A percentile compares a stretch with the other conserved stretches of the same genome.
phyloP scores from a whole-genome alignment of 176 grass and related monocot species.

The Olyra latifolia region DNA sequence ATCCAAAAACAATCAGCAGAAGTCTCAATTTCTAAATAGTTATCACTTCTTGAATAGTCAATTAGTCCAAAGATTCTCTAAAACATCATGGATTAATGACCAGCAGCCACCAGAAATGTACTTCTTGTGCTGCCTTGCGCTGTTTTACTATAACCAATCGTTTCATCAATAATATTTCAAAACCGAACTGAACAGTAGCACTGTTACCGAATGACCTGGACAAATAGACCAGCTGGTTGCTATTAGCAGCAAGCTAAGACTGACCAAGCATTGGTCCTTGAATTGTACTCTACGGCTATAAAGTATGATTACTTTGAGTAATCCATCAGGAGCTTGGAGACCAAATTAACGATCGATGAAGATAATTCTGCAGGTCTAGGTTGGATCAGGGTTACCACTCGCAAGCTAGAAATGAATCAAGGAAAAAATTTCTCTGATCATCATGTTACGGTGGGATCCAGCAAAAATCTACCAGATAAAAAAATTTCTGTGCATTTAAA shows the following conservation, averaged over 20 bases:
- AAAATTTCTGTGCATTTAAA: too few relatives aligned
- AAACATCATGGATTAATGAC: neutral
- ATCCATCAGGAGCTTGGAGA: conserved; percentile 5
- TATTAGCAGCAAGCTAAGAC: neutral
- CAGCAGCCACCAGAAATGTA: neutral
- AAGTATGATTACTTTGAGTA: conserved; percentile 18
- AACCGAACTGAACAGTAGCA: neutral
- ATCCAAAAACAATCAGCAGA: neutral
- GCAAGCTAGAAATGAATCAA: neutral
- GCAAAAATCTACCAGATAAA: too few relatives aligned
- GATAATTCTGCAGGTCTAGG: neutral
- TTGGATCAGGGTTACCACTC: neutral
- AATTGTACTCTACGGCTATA: conserved; percentile 23
- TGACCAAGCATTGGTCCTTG: conserved; percentile 2
- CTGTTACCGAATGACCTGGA: neutral
- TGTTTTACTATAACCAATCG: neutral
- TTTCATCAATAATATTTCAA: neutral
- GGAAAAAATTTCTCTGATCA: too few relatives aligned
- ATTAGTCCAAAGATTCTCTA: neutral
- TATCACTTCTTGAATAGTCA: neutral
- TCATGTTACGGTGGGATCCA: too few relatives aligned
- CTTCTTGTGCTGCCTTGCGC: neutral
- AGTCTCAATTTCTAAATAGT: neutral
- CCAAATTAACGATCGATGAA: neutral
- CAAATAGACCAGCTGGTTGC: conserved; percentile 5